A percentile compares a stretch with the other conserved stretches of the same genome.
These are phyloP conservation scores for Globisporangium irregulare DNA, from an alignment of 352 stramenopile genomes.

Conservation along the genomic window DNA sequence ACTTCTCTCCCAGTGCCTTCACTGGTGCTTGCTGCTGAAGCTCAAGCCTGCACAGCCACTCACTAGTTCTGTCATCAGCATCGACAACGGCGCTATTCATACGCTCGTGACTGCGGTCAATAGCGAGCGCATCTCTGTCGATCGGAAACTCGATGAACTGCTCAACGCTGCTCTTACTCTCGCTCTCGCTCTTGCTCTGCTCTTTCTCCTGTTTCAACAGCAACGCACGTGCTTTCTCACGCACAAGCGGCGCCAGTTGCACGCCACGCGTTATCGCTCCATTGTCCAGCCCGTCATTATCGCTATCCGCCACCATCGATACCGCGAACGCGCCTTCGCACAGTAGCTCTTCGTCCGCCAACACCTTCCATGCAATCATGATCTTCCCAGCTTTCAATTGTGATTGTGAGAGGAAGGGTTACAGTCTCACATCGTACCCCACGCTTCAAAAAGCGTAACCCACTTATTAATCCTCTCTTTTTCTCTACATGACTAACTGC, in stretches of 20 bases:
- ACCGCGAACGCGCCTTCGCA: conserved; percentile 21
- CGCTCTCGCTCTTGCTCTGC: background rate
- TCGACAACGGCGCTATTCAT: background rate
- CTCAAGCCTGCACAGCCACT: conserved; percentile 12
- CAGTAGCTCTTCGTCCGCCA: conserved; percentile 22
- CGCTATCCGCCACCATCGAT: conserved; percentile 9
- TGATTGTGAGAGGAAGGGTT: background rate
- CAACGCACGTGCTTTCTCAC: conserved; percentile 4
- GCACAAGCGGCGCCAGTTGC: conserved; percentile 6
- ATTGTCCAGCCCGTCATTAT: background rate
- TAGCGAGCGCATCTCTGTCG: background rate
- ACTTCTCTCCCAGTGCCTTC: background rate
- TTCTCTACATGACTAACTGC: conserved; percentile 18
- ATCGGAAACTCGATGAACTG: conserved; percentile 11
- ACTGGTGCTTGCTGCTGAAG: background rate
- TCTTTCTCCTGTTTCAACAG: background rate
- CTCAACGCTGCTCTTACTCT: background rate
- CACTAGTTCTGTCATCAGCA: background rate
- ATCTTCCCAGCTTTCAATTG: conserved; percentile 6
- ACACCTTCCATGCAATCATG: conserved; percentile 36
- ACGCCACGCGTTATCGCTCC: background rate
- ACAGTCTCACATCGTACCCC: background rate
- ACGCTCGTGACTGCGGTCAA: background rate
- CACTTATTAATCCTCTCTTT: background rate
- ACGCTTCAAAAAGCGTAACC: conserved; percentile 13